Evolutionary conservation across 768 basidiomycete species (phyloP).

Genomic region (Dentipellis sp.): DNA sequence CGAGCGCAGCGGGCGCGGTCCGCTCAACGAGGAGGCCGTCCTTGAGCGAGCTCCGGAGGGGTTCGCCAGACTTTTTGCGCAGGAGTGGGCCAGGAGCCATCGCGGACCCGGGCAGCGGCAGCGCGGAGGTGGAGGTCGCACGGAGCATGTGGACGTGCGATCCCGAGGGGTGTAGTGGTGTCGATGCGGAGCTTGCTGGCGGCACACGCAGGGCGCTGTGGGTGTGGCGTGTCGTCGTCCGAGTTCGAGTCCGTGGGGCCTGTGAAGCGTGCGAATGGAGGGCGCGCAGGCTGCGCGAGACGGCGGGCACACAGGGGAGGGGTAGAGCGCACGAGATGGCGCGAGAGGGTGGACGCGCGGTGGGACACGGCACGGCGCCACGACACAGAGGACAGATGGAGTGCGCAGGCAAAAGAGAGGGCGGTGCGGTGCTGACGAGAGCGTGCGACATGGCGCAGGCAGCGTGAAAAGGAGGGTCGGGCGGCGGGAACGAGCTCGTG

Average conservation of each 20-base stretch:
- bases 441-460: too few species aligned
- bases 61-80: constrained; percentile 91
- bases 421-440: too few species aligned
- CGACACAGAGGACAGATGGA: too few species aligned
- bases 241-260: constrained; percentile 14
- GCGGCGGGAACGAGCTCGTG: too few species aligned
- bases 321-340: constrained; percentile 20
- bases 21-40: constrained; percentile 51
- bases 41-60: constrained; percentile 88
- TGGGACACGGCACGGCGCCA: too few species aligned
- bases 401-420: too few species aligned
- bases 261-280: constrained; percentile 26
- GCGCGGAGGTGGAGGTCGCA: neutral
- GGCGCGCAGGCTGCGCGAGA: constrained; percentile 35
- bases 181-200: neutral
- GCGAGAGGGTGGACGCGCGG: too few species aligned
- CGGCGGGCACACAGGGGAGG: constrained; percentile 20
- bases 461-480: too few species aligned
- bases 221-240: constrained; percentile 9
- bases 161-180: constrained; percentile 8
- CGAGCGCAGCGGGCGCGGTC: constrained; percentile 23
- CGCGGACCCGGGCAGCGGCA: constrained; percentile 10
- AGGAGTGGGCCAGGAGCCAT: constrained; percentile 39
- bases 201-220: too few species aligned
- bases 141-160: constrained; percentile 9